These are phyloP conservation scores for Curvularia verruculosa DNA, from an alignment of 2,329 filamentous ascomycete genomes.

Conservation along the genomic window DNA sequence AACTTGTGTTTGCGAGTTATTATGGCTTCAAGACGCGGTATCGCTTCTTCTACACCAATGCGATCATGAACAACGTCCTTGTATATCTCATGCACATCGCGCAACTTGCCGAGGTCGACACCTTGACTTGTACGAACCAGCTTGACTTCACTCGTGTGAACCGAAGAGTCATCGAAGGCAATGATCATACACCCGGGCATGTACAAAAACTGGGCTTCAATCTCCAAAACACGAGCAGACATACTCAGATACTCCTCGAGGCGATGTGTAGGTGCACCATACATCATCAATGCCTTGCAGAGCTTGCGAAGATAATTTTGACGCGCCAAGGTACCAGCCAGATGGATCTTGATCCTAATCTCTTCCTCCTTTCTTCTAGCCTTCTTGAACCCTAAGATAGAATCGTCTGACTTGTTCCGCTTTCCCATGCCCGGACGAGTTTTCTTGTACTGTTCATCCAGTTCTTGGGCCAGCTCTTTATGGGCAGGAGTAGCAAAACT, in stretches of 20 bases:
- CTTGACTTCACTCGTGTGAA: conserved; percentile 81
- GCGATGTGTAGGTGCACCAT: conserved; percentile 87
- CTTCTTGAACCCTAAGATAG: conserved; percentile 48
- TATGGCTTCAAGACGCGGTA: conserved; percentile 66
- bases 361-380: conserved; percentile 55
- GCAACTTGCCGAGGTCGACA: conserved; percentile 74
- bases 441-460: conserved; percentile 51
- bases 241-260: conserved; percentile 91
- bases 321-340: conserved; percentile 73
- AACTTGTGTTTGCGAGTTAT: conserved; percentile 63
- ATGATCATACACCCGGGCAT: conserved; percentile 94
- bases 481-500: conserved; percentile 51
- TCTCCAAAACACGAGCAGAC: conserved; percentile 85
- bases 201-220: conserved; percentile 88
- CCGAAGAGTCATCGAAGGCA: conserved; percentile 77
- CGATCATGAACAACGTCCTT: conserved; percentile 81
- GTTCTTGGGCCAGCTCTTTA: conserved; percentile 51
- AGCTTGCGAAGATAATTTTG: conserved; percentile 85
- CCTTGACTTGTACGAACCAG: conserved; percentile 72
- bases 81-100: conserved; percentile 77
- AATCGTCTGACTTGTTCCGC: conserved; percentile 45
- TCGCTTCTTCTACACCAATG: conserved; percentile 74
- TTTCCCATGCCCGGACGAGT: conserved; percentile 46
- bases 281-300: conserved; percentile 85
- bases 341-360: conserved; percentile 65